A percentile compares a stretch with the other conserved stretches of the same genome.
Evolutionary conservation across 345 rosid genomes (phyloP).

Genomic region (Eucalyptus victrix): DNA sequence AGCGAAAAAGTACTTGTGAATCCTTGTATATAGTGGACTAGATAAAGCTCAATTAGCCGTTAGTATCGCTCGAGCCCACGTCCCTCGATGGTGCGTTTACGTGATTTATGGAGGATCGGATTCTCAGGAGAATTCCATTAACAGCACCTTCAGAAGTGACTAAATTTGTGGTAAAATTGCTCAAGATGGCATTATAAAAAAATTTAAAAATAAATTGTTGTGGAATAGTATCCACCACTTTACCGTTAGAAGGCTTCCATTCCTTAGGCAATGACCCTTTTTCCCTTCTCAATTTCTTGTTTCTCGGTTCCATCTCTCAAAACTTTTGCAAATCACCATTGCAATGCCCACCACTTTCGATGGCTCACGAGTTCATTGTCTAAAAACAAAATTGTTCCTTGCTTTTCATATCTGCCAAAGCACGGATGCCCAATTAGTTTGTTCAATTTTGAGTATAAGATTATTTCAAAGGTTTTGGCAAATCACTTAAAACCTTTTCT

Average conservation of each 20-base stretch:
- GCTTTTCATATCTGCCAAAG: background rate
- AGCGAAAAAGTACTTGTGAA: background rate
- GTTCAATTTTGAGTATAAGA: background rate
- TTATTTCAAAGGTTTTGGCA: background rate
- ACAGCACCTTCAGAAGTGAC: background rate
- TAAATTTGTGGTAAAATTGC: background rate
- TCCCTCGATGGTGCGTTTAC: background rate
- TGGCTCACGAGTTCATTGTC: background rate
- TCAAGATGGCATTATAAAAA: background rate
- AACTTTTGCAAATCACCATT: background rate
- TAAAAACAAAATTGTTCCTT: background rate
- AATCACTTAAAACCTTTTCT: background rate
- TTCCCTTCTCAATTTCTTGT: background rate
- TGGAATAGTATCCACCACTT: background rate
- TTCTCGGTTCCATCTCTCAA: background rate
- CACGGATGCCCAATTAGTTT: background rate
- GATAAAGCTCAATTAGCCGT: background rate
- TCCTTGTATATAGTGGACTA: background rate
- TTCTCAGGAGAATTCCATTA: background rate
- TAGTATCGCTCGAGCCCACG: rapidly evolving
- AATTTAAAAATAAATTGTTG: background rate
- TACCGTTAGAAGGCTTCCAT: background rate
- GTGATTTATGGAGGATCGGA: background rate
- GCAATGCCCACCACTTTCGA: background rate
- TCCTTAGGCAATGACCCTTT: background rate